Conservation (phyloP, 1,139 yeast species). For the Pichia sp. region DNA sequence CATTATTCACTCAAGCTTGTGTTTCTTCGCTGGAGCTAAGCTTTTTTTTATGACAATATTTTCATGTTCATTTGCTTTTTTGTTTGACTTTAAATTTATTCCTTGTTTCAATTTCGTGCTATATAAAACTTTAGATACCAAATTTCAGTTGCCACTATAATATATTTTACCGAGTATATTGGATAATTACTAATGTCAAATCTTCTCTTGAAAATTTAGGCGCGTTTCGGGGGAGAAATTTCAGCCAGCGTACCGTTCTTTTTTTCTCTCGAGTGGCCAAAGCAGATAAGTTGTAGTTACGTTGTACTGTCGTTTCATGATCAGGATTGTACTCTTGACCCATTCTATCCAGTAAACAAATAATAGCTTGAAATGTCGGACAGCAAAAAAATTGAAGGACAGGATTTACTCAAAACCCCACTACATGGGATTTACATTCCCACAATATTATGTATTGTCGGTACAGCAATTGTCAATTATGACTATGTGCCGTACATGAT, state of each 20-base stretch:
- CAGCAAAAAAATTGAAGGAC: slow-evolving; percentile 15
- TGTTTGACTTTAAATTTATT: neutral
- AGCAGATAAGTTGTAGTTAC: neutral
- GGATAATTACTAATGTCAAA: neutral
- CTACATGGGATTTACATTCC: slow-evolving; percentile 74
- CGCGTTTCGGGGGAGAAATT: neutral
- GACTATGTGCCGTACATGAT: slow-evolving; percentile 49
- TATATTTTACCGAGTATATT: neutral
- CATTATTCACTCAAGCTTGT: neutral
- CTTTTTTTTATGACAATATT: neutral
- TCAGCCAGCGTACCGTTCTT: neutral
- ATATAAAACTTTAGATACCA: neutral
- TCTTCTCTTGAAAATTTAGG: neutral
- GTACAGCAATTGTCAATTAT: slow-evolving; percentile 52
- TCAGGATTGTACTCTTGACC: neutral
- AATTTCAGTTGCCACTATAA: neutral
- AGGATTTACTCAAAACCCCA: slow-evolving; percentile 31
- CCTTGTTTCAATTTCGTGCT: neutral
- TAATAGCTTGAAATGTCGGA: slow-evolving; percentile 3
- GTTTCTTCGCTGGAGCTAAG: neutral
- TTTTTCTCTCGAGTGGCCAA: neutral
- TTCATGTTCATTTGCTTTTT: neutral
- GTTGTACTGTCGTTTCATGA: neutral
- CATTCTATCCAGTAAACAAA: neutral
- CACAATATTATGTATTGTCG: slow-evolving; percentile 53